Conservation (phyloP, 768 basidiomycete genomes). For the Brasilioporus rufonigricans region DNA sequence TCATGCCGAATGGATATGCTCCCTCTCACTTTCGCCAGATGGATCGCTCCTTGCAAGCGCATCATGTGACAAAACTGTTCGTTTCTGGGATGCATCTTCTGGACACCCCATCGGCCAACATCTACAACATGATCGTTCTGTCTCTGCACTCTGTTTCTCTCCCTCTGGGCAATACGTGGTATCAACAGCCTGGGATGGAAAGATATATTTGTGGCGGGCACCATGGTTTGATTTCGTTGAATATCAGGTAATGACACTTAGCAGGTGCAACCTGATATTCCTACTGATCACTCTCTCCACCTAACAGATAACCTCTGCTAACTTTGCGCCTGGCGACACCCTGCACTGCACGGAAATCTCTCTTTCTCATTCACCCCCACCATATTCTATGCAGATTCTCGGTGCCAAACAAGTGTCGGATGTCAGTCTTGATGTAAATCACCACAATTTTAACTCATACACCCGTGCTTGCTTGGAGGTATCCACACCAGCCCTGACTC, state of each 20-base stretch:
- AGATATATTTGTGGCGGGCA: background rate
- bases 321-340: background rate
- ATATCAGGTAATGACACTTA: background rate
- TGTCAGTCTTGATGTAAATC: background rate
- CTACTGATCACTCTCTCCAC: background rate
- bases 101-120: background rate
- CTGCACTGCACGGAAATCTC: background rate
- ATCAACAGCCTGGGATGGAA: background rate
- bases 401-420: background rate
- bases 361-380: background rate
- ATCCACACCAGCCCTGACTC: no score
- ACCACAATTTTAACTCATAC: no score
- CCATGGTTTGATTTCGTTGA: background rate
- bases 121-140: background rate
- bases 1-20: background rate
- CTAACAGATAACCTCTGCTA: background rate
- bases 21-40: constrained; percentile 1
- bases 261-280: background rate
- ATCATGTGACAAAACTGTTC: constrained; percentile 1
- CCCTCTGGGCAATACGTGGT: constrained; percentile 5
- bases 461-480: no score
- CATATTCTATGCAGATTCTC: background rate
- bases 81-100: constrained; percentile 9
- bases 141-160: constrained; percentile 1
- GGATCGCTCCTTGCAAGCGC: constrained; percentile 8